phyloP scores from a whole-genome alignment of 108 stramenopile genomes.

The Pseudonitzschia multistriata region DNA sequence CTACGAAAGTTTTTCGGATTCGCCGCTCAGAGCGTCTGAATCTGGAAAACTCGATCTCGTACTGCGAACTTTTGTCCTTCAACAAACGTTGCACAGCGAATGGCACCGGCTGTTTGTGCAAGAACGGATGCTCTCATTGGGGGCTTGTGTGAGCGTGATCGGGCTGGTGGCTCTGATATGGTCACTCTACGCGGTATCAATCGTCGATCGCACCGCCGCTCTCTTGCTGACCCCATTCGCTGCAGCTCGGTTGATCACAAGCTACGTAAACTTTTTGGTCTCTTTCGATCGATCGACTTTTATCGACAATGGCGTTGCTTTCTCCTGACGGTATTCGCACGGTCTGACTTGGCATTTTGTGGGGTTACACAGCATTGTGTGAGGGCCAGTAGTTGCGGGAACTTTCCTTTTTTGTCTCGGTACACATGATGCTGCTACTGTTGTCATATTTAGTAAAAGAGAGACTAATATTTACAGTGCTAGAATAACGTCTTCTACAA shows the following conservation, averaged over 20 bases:
- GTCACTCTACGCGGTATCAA: conserved; percentile 20
- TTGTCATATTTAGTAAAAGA: no score
- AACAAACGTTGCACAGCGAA: conserved; percentile 64
- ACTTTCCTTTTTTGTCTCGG: no score
- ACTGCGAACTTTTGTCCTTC: conserved; percentile 59
- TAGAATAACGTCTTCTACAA: no score
- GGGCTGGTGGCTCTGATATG: conserved; percentile 17
- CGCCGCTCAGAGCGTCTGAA: no score
- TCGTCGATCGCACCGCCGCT: conserved; percentile 44
- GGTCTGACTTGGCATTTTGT: no score
- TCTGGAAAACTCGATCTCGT: no score
- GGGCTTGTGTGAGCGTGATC: conserved; percentile 37
- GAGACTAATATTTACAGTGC: no score
- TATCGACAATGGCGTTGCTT: not conserved
- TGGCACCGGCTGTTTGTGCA: conserved; percentile 75
- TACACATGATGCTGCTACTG: no score
- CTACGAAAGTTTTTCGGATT: conserved; percentile 7
- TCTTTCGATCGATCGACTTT: conserved; percentile 12
- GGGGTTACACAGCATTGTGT: no score
- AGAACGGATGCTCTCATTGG: conserved; percentile 70
- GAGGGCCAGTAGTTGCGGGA: no score
- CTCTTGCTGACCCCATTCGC: conserved; percentile 52
- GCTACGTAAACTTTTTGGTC: conserved; percentile 52
- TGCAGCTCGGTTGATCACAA: conserved; percentile 56
- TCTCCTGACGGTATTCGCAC: not conserved